Percentiles rank a stretch among this genome's conserved stretches.
Evolutionary conservation across 2,329 filamentous ascomycete genomes (phyloP).

Genomic region (Fonsecaea pugnacius): DNA sequence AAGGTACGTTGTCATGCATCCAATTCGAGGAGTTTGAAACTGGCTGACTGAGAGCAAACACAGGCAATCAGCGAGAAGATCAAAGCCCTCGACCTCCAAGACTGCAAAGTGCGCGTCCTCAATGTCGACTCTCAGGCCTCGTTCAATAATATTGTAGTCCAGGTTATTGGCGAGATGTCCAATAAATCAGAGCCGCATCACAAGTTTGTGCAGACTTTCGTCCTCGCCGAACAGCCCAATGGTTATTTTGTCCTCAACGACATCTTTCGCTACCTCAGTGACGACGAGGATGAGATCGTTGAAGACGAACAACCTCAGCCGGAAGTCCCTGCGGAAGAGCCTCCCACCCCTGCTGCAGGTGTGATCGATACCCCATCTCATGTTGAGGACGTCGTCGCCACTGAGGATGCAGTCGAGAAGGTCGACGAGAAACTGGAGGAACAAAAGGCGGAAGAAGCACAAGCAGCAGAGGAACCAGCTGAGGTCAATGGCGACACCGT

Average conservation of each 20-base stretch:
- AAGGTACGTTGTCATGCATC: constrained; percentile 63
- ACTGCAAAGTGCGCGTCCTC: constrained; percentile 96
- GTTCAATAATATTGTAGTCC: constrained; percentile 90
- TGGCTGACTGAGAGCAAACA: constrained; percentile 17
- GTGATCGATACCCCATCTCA: constrained; percentile 50
- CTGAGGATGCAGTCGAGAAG: constrained; percentile 54
- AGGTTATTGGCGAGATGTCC: constrained; percentile 96
- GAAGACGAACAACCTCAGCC: constrained; percentile 46
- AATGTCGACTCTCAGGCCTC: constrained; percentile 97
- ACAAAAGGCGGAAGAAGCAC: constrained; percentile 37
- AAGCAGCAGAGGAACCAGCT: constrained; percentile 44
- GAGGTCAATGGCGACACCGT: constrained; percentile 52
- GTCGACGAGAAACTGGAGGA: constrained; percentile 80
- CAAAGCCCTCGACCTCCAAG: constrained; percentile 88
- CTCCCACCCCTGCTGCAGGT: constrained; percentile 48
- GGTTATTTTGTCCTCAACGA: constrained; percentile 99
- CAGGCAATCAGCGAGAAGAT: constrained; percentile 94
- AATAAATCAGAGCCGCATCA: constrained; percentile 89
- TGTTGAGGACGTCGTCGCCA: constrained; percentile 39
- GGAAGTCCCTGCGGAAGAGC: constrained; percentile 39
- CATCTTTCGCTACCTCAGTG: constrained; percentile 91
- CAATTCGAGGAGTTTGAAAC: neutral
- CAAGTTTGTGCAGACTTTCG: constrained; percentile 98
- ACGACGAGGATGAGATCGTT: constrained; percentile 68
- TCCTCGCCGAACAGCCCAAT: constrained; percentile 92